Base-by-base conservation (phyloP, 495 filamentous ascomycete genomes). In the Aspergillus asperescens region DNA sequence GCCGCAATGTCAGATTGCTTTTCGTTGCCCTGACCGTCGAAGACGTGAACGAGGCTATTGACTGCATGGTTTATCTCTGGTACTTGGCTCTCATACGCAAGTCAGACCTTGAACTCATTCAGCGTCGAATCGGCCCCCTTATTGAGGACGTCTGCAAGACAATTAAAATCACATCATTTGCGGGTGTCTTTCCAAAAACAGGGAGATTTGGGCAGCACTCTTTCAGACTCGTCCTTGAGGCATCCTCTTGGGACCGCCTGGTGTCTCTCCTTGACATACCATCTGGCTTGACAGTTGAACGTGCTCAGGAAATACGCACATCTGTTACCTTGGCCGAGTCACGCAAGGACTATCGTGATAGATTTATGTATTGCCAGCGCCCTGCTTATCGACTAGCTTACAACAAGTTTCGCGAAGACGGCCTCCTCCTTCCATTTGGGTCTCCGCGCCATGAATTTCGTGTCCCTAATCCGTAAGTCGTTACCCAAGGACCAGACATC, bases 1-100 rank as follows among this genome's bases (percentile, higher is more conserved):
- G 68, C 7, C 66, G 74, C 0, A 81, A 78, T 53, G 39, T 60
- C 7, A 75, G 78, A 7, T 20, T 81, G 3, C 62, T 81, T 7
- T 58, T 79, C 6, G 37, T 69, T 12, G 64, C 66, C 0, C 15
- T 73, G 7, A 13, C 20, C 20, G 37, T 65, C 29, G 20, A 50
- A 18, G 37, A 61, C 5, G 20, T 50, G 1, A 52, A 61, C 1
- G 44, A 42, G 13, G 62, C 62, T 6, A 37, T 59, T 2, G 62
- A 63, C 5, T 61, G 59, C 47, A 66, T 73, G 12, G 52, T 71
- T 31, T 65, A 71, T 48, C 5, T 70, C 16, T 73, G 70, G 70
- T 73, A 72, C 49, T 73, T 68, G 7, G 57, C 67, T 28, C 31
- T 61, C 4, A 25, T 72, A 5, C 48, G 57, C 22, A 10, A 47